These are phyloP conservation scores for Lepiota brunneoincarnata DNA, from an alignment of 768 basidiomycete species.

Conservation along the genomic window DNA sequence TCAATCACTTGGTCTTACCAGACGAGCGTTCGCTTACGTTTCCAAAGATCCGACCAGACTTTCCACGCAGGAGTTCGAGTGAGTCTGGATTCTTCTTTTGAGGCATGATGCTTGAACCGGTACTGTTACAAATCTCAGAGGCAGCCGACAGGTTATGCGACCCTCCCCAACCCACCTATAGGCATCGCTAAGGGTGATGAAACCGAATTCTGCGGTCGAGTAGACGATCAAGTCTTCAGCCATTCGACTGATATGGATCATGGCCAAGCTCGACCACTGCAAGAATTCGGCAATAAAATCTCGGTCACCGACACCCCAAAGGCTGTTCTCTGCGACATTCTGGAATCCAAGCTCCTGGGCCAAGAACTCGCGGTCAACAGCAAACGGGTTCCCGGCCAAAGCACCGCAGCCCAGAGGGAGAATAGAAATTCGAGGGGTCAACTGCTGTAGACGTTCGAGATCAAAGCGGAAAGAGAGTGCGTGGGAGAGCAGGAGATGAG, in stretches of 20 bases:
- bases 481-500: constrained; percentile 93
- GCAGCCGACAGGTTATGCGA: neutral
- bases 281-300: constrained; percentile 97
- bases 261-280: constrained; percentile 92
- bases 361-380: constrained; percentile 90
- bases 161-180: constrained; percentile 67
- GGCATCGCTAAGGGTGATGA: constrained; percentile 93
- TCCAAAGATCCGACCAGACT: constrained; percentile 92
- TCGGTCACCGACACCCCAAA: constrained; percentile 95
- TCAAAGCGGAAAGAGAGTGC: constrained; percentile 92
- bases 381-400: constrained; percentile 95
- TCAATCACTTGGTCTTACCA: neutral
- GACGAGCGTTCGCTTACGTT: constrained; percentile 49
- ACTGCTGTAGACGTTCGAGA: constrained; percentile 78
- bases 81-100: constrained; percentile 99
- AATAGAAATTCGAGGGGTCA: constrained; percentile 87
- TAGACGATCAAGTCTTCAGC: constrained; percentile 97
- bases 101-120: constrained; percentile 99
- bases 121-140: constrained; percentile 44
- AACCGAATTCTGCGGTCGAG: constrained; percentile 96
- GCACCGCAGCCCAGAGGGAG: constrained; percentile 94
- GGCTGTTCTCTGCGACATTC: constrained; percentile 90
- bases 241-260: constrained; percentile 92
- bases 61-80: constrained; percentile 91
- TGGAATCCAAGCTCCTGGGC: constrained; percentile 87